A percentile compares a stretch with the other conserved stretches of the same genome.
Conservation (phyloP, 2,329 filamentous ascomycete genomes). For the Didymellaceae sp. region DNA sequence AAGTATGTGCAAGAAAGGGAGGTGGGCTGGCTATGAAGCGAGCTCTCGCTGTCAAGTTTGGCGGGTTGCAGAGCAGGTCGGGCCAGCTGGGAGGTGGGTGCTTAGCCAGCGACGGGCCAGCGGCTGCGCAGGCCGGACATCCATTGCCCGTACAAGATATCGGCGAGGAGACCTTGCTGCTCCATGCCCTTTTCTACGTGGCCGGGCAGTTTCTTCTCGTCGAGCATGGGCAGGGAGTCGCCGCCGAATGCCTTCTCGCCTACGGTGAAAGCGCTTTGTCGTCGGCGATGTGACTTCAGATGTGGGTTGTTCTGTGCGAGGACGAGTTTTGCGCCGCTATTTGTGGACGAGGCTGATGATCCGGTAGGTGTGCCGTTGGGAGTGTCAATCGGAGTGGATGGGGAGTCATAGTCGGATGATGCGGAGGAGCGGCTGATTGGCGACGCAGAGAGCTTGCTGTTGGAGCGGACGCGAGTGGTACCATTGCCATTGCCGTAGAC, state of each 20-base stretch:
- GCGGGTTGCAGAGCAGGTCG: too few relatives aligned
- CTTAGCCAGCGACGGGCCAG: slow-evolving; percentile 46
- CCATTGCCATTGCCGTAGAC: slow-evolving; percentile 41
- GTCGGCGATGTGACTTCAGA: slow-evolving; percentile 74
- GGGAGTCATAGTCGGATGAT: slow-evolving; percentile 31
- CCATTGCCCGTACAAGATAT: slow-evolving; percentile 92
- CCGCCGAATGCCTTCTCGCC: slow-evolving; percentile 55
- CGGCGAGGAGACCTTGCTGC: slow-evolving; percentile 85
- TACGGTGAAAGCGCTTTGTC: slow-evolving; percentile 46
- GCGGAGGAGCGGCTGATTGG: slow-evolving; percentile 24
- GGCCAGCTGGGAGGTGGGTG: too few relatives aligned
- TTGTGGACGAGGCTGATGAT: slow-evolving; percentile 52
- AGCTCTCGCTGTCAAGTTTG: not conserved
- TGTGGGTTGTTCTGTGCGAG: slow-evolving; percentile 85
- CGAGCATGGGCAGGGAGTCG: slow-evolving; percentile 37
- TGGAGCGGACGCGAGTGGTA: slow-evolving; percentile 44
- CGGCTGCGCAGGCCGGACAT: slow-evolving; percentile 73
- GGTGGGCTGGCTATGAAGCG: not conserved
- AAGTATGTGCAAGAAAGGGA: slow-evolving; percentile 18
- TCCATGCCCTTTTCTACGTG: slow-evolving; percentile 78
- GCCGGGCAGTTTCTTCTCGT: slow-evolving; percentile 63
- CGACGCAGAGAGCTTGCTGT: slow-evolving; percentile 28
- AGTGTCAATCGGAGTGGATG: slow-evolving; percentile 21
- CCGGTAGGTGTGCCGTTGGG: slow-evolving; percentile 29
- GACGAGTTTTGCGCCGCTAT: slow-evolving; percentile 71